Conservation (phyloP, 2,329 filamentous ascomycete species). For the Epichloe elymi region DNA sequence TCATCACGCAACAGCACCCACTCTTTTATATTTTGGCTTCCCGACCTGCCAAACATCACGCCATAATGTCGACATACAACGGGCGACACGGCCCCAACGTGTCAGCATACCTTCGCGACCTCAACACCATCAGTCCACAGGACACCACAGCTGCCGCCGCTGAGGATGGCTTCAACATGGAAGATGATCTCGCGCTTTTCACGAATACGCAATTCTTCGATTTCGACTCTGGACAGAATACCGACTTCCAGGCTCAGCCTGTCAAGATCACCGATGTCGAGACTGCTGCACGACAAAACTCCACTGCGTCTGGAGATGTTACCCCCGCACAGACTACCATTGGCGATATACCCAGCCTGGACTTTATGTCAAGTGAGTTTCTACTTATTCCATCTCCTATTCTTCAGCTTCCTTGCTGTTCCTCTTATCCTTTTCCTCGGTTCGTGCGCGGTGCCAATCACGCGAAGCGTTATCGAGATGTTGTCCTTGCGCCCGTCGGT, state of each 20-base stretch:
- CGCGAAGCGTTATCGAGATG: background rate
- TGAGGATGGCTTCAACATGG: slow-evolving; percentile 49
- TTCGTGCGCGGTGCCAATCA: background rate
- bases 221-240: slow-evolving; percentile 53
- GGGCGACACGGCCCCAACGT: slow-evolving; percentile 74
- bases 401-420: background rate
- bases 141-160: slow-evolving; percentile 28
- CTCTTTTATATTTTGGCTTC: background rate
- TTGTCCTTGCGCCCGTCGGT: background rate
- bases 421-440: background rate
- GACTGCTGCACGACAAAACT: slow-evolving; percentile 14
- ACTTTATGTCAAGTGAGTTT: slow-evolving; percentile 38
- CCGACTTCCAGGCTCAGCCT: slow-evolving; percentile 40
- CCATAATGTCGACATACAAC: slow-evolving; percentile 57
- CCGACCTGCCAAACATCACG: background rate
- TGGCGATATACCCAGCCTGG: slow-evolving; percentile 32
- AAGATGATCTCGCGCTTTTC: slow-evolving; percentile 65
- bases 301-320: slow-evolving; percentile 25
- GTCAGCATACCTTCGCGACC: slow-evolving; percentile 74
- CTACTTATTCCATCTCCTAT: background rate
- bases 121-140: slow-evolving; percentile 62
- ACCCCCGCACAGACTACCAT: slow-evolving; percentile 27
- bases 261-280: slow-evolving; percentile 30
- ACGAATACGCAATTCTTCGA: slow-evolving; percentile 76
- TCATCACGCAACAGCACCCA: background rate